A percentile compares a stretch with the other conserved stretches of the same genome.
Evolutionary conservation across 1,139 yeast species (phyloP).

Genomic region (Pneumocystis wakefieldiae): DNA sequence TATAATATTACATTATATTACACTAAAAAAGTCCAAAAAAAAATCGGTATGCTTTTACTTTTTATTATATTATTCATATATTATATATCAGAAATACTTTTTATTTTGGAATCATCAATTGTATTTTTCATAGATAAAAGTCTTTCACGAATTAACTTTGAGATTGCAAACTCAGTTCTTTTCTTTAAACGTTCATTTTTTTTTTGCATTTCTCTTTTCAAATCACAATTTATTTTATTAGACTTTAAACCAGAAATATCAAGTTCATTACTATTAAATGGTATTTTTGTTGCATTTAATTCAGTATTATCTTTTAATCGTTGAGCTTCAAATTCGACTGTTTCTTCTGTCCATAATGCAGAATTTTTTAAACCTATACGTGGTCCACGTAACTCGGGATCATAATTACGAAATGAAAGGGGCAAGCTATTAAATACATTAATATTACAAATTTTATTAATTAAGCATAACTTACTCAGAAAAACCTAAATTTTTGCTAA

Average conservation of each 20-base stretch:
- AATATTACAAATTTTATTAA: neutral
- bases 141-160: conserved; percentile 28
- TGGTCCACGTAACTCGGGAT: conserved; percentile 23
- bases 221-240: conserved; percentile 27
- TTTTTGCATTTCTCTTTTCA: conserved; percentile 28
- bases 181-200: conserved; percentile 27
- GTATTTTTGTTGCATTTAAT: conserved; percentile 13
- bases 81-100: neutral
- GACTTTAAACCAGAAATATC: conserved; percentile 20
- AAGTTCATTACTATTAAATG: conserved; percentile 7
- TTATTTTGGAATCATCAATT: neutral
- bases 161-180: conserved; percentile 27
- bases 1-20: neutral
- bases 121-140: conserved; percentile 3
- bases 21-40: neutral
- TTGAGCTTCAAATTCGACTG: conserved; percentile 18
- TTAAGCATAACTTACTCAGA: conserved; percentile 4
- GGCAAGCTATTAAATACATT: conserved; percentile 2
- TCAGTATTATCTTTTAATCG: conserved; percentile 12
- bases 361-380: conserved; percentile 25
- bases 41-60: neutral
- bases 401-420: conserved; percentile 23
- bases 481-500: conserved; percentile 10
- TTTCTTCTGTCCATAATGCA: conserved; percentile 20
- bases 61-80: neutral